Base-by-base conservation (phyloP, 257 asterid genomes). In the Rehmannia glutinosa region DNA sequence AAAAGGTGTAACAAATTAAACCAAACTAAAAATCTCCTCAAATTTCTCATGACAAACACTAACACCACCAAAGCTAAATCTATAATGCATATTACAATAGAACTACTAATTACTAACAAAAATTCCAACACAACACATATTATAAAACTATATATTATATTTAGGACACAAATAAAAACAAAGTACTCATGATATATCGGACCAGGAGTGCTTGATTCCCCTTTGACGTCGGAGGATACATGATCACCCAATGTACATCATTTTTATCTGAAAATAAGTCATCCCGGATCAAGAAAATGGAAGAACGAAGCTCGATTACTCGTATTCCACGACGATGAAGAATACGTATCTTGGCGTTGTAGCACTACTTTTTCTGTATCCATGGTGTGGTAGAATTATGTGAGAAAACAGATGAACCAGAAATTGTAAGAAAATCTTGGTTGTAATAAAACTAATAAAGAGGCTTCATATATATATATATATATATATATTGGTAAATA, bases 171-270 rank as follows among this genome's bases (percentile, higher is more conserved):
- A 20, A 64, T 8, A 38, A 8, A 3, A 23, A 20, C 36, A 5
- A 55, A 32, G 53, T 45, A 25, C 27, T 47, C 47, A 13, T 10
- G 70, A 38, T 78, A n/a, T n/a, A n/a, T n/a, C 87, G 87, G 87
- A 81, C 87, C 87, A 81, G 73, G 80, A 66, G 74, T 50, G 73
- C 87, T 81, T 81, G 78, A 81, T 81, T 81, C 86, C 87, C 81
- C 81, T 54, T 74, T 69, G 79, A 43, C 7, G 50, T 43, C 77
- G 47, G 20, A n/a, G 30, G 52, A 57, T 47, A 4, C 9, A 19
- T 50, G 35, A 67, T 28, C 53, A 53, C 39, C 65, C 65, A 49
- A 33, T 61, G 9, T 43, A 42, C 35, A 51, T 51, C 36, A 28
- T 43, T 35, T 67, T 20, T 8, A 11, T 66, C 63, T 28, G 6